Base-by-base conservation (phyloP, 2,329 filamentous ascomycete species). In the Hypoxylon sp. region DNA sequence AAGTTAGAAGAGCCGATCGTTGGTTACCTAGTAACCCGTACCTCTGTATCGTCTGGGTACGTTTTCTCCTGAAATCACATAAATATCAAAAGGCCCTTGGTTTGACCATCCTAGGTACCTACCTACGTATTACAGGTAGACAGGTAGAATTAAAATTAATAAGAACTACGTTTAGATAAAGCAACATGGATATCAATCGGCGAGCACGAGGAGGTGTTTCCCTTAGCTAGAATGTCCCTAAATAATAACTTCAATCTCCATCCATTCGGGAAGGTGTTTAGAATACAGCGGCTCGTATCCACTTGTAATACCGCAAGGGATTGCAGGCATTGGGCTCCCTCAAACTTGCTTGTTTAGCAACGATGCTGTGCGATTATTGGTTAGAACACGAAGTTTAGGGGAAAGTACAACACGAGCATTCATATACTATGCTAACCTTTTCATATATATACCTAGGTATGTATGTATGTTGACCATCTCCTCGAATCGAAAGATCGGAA, bases 191-290 rank as follows among this genome's bases (percentile, higher is more conserved):
- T 48, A 48, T 55, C 39, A 37, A 39, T 55, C 48, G 59, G 59
- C 17, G 33, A 47, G 22, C 10, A 33, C 51, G 59, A 62, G 48
- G 14, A 13, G 8, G n/a, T n/a, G 4, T 8, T 19, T 14, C 39
- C 19, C 19, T 48, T 22, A 14, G 39, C 19, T 24, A n/a, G 17
- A 44, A 17, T 26, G 19, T 29, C 33, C 42, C 14, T 50, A 37
- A 19, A 54, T 35, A 47, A 48, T 13, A 44, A 11, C 17, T 48
- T 24, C 26, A 46, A 8, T 24, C n/a, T 31, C 33, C 24, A 37
- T 59, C 35, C 5, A 48, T 67, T 63, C 39, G 46, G 54, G 65
- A 59, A 67, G 54, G 65, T 67, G 55, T 65, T 35, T 42, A 24
- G 24, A 22, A 52, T 52, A 37, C 3, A 61, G 31, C 53, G 53